Conservation (phyloP, 768 basidiomycete species). For the Suillus variegatus region DNA sequence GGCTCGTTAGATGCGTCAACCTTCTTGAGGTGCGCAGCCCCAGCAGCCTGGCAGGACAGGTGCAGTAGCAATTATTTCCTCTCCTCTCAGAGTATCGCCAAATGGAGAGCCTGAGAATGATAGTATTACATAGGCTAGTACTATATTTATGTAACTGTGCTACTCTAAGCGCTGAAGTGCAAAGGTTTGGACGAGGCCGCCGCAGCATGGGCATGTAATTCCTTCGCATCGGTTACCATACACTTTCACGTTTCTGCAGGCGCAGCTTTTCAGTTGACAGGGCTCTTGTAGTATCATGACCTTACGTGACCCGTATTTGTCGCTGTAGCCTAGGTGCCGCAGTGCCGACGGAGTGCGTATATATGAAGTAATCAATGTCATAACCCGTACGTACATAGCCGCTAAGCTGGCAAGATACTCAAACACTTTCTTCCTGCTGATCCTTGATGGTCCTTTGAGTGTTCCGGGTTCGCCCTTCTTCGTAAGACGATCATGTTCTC, state of each 20-base stretch:
- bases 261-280: background rate
- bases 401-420: background rate
- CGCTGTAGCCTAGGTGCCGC: background rate
- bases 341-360: background rate
- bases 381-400: background rate
- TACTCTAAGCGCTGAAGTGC: background rate
- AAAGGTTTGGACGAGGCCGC: background rate
- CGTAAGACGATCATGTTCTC: constrained; percentile 45
- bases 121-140: background rate
- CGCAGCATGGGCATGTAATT: background rate
- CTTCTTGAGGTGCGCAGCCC: background rate
- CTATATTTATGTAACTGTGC: background rate
- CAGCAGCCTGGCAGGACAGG: background rate
- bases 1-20: background rate
- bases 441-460: constrained; percentile 9
- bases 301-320: background rate
- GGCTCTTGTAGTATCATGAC: background rate
- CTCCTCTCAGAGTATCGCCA: background rate
- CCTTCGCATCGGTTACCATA: background rate
- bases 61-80: background rate
- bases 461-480: background rate
- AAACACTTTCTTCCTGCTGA: background rate
- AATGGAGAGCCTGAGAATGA: background rate
- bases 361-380: background rate
- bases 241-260: background rate